Percentiles rank a stretch among this genome's conserved stretches.
Evolutionary conservation across 2,329 filamentous ascomycete genomes (phyloP).

Genomic region (Colletotrichum simmondsii): DNA sequence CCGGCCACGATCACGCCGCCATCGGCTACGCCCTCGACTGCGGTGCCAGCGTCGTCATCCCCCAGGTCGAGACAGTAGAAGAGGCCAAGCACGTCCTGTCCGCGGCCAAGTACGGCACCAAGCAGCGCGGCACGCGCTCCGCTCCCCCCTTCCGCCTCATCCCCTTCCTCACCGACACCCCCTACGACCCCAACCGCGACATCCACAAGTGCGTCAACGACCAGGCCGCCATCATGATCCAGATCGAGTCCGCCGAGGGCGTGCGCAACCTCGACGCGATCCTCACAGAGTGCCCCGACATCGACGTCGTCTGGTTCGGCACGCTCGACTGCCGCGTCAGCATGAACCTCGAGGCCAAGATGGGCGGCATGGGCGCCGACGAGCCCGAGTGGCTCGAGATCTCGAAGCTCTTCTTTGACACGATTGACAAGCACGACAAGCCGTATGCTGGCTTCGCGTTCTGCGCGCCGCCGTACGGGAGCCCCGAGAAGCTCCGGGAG

Average conservation of each 20-base stretch:
- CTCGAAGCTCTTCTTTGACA: conserved; percentile 48
- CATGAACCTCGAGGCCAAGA: conserved; percentile 52
- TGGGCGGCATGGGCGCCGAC: conserved; percentile 41
- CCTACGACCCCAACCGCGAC: conserved; percentile 44
- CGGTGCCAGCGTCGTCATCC: conserved; percentile 58
- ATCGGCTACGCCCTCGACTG: conserved; percentile 60
- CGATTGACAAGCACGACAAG: conserved; percentile 58
- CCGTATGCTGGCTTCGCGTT: conserved; percentile 49
- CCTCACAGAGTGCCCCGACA: conserved; percentile 55
- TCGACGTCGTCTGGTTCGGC: conserved; percentile 60
- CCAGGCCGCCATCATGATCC: conserved; percentile 60
- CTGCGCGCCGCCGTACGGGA: conserved; percentile 38
- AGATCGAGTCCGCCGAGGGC: conserved; percentile 55
- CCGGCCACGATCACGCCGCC: conserved; percentile 57
- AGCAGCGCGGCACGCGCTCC: conserved; percentile 53
- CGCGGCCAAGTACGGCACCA: conserved; percentile 55
- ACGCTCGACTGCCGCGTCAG: conserved; percentile 54
- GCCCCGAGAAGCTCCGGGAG: conserved; percentile 39
- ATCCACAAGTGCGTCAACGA: conserved; percentile 54
- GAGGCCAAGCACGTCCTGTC: conserved; percentile 55
- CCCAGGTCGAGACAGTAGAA: conserved; percentile 59
- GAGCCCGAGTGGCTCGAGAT: conserved; percentile 56
- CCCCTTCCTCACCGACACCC: conserved; percentile 51
- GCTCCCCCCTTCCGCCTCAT: conserved; percentile 56
- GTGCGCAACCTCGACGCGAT: conserved; percentile 61